Conservation (phyloP, 768 basidiomycete genomes). For the Lactarius pseudohatsudake region DNA sequence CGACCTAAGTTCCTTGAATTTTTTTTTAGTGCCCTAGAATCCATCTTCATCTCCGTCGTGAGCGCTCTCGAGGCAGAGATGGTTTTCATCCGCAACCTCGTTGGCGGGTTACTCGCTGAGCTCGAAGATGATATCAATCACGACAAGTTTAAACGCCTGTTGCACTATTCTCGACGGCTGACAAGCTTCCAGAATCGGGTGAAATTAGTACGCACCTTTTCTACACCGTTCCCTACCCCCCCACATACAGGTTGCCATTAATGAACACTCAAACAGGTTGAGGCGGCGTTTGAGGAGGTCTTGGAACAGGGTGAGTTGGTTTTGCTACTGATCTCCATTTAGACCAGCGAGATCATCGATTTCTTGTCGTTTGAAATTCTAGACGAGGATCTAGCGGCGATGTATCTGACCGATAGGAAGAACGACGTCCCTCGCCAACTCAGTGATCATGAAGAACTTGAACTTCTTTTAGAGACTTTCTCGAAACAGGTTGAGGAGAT, state of each 20-base stretch:
- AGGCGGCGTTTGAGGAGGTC: constrained; percentile 89
- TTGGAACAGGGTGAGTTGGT: constrained; percentile 70
- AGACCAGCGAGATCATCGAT: neutral
- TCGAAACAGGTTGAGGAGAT: constrained; percentile 97
- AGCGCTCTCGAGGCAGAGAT: constrained; percentile 95
- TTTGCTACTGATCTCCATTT: constrained; percentile 9
- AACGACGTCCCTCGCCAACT: constrained; percentile 56
- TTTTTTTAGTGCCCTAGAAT: constrained; percentile 79
- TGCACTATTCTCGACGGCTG: constrained; percentile 89
- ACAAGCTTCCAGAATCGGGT: constrained; percentile 90
- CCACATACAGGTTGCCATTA: constrained; percentile 6
- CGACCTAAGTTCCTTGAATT: constrained; percentile 8
- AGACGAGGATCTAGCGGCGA: constrained; percentile 94
- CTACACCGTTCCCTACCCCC: constrained; percentile 7
- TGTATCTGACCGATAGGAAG: constrained; percentile 91
- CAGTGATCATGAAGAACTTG: constrained; percentile 90
- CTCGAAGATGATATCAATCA: constrained; percentile 95
- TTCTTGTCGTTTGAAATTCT: constrained; percentile 1
- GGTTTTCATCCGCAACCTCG: constrained; percentile 88
- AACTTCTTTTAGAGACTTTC: constrained; percentile 91
- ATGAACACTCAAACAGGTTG: constrained; percentile 51
- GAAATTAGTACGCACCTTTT: constrained; percentile 54
- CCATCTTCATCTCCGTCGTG: constrained; percentile 85
- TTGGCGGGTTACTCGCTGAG: constrained; percentile 87
- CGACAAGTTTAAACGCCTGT: constrained; percentile 86